Conservation (phyloP, 768 basidiomycete species). For the Hirschioporus abietinus region DNA sequence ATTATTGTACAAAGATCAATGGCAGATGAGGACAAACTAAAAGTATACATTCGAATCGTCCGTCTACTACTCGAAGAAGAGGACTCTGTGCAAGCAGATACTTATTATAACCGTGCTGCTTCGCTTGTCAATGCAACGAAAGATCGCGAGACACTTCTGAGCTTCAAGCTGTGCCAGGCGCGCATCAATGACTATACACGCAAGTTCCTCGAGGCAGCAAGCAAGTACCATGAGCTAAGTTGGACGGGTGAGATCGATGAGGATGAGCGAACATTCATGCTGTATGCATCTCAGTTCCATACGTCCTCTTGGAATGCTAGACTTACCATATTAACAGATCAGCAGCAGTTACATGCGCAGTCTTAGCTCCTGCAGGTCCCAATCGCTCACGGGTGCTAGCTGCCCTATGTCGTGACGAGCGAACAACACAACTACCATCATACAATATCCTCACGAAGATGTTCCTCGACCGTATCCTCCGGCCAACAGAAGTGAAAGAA, state of each 20-base stretch:
- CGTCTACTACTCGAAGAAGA: slow-evolving; percentile 93
- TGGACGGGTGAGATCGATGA: slow-evolving; percentile 90
- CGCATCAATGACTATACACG: slow-evolving; percentile 89
- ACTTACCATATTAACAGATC: slow-evolving; percentile 40
- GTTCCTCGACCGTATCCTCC: slow-evolving; percentile 97
- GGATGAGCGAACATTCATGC: slow-evolving; percentile 83
- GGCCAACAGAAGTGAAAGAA: slow-evolving; percentile 80
- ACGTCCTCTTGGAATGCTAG: slow-evolving; percentile 6
- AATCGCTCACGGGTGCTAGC: slow-evolving; percentile 91
- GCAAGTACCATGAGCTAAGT: slow-evolving; percentile 90
- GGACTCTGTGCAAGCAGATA: slow-evolving; percentile 96
- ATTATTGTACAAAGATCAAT: slow-evolving; percentile 40
- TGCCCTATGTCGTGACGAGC: slow-evolving; percentile 90
- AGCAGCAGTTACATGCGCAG: slow-evolving; percentile 93
- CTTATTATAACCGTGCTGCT: slow-evolving; percentile 94
- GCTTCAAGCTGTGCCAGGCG: slow-evolving; percentile 92
- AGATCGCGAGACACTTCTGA: slow-evolving; percentile 74
- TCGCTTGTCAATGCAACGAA: slow-evolving; percentile 76
- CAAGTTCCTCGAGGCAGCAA: slow-evolving; percentile 92
- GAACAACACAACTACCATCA: slow-evolving; percentile 70
- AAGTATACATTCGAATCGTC: slow-evolving; percentile 90
- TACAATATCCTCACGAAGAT: slow-evolving; percentile 94
- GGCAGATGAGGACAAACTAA: slow-evolving; percentile 81
- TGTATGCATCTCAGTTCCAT: slow-evolving; percentile 48
- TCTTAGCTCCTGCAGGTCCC: slow-evolving; percentile 95